Percentiles rank a stretch among this genome's conserved stretches.
These are phyloP conservation scores for Metschnikowia noctiluminum DNA, from an alignment of 805 yeast genomes.

Conservation along the genomic window DNA sequence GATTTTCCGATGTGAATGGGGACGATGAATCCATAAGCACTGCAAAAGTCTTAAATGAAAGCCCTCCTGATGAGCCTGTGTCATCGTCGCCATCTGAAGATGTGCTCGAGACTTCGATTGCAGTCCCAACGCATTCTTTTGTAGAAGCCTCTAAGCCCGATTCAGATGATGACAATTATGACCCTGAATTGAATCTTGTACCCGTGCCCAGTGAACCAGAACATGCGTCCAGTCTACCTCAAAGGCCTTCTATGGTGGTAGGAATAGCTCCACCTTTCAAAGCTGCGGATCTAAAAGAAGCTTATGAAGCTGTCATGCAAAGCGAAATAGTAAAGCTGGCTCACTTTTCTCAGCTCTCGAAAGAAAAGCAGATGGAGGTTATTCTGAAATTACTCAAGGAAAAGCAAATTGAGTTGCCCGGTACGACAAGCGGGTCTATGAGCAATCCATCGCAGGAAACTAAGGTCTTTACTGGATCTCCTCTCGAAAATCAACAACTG, in stretches of 20 bases:
- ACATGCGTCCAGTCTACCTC: conserved; percentile 7
- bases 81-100: no score
- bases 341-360: conserved; percentile 35
- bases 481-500: no score
- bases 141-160: neutral
- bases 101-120: no score
- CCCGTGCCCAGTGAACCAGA: neutral
- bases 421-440: neutral
- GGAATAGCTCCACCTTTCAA: neutral
- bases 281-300: conserved; percentile 23
- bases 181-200: conserved; percentile 21
- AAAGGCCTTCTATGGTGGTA: conserved; percentile 13
- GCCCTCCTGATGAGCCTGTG: no score
- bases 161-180: conserved; percentile 27
- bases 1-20: no score
- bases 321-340: conserved; percentile 34
- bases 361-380: conserved; percentile 30
- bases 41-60: no score
- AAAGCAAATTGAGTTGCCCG: conserved; percentile 30
- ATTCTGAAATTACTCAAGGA: conserved; percentile 37
- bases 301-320: conserved; percentile 35
- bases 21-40: no score
- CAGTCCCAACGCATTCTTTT: no score
- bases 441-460: neutral
- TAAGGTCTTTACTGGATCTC: neutral